A percentile compares a stretch with the other conserved stretches of the same genome.
Conservation (phyloP, 176 grass and related monocot species). For the Oryza rufipogon region DNA sequence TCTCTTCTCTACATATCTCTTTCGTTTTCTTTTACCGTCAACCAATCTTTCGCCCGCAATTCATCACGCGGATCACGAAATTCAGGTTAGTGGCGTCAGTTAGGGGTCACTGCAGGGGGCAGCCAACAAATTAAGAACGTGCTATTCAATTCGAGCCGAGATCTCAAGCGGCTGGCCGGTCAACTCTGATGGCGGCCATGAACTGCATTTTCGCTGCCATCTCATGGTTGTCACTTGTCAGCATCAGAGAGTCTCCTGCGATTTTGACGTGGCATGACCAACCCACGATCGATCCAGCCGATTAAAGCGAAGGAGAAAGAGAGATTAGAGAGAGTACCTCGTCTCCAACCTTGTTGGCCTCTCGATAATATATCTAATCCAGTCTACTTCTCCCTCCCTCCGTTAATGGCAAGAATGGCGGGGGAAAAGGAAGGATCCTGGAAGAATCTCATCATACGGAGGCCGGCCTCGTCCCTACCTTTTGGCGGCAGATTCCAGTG, state of each 20-base stretch:
- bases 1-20: too few relatives aligned
- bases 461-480: neutral
- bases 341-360: neutral
- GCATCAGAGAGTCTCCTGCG: neutral
- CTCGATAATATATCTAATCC: too few relatives aligned
- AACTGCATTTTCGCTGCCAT: neutral
- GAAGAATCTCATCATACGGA: constrained; percentile 22
- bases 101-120: too few relatives aligned
- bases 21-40: too few relatives aligned
- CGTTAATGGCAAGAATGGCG: neutral
- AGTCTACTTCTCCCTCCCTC: too few relatives aligned
- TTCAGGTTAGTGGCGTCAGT: too few relatives aligned
- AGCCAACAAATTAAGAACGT: too few relatives aligned
- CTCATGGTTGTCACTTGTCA: neutral
- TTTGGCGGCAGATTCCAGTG: neutral
- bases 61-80: too few relatives aligned
- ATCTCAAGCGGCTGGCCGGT: neutral
- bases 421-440: neutral
- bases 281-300: neutral
- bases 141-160: neutral
- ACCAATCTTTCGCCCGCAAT: too few relatives aligned
- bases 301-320: neutral
- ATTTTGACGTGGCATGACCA: constrained; percentile 34
- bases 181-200: neutral
- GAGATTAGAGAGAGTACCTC: neutral